Conservation (phyloP, 129 eudicot species). For the Kitagawia praeruptora region DNA sequence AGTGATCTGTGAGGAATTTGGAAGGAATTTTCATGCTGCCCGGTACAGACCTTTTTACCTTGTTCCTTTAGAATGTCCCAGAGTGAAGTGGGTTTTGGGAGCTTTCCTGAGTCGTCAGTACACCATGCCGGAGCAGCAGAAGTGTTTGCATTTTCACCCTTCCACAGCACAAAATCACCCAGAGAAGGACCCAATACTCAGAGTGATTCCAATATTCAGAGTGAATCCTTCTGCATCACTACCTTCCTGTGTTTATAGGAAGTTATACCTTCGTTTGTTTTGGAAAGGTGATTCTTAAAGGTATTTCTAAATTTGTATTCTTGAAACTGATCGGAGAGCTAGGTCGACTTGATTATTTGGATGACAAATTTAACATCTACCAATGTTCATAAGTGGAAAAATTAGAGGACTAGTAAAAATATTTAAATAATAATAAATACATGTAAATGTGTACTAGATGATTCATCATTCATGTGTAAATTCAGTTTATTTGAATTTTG, state of each 20-base stretch:
- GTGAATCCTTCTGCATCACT: background rate
- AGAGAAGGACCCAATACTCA: no score
- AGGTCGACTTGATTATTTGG: background rate
- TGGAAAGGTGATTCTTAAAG: background rate
- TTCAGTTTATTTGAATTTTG: no score
- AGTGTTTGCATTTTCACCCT: slow-evolving; percentile 31
- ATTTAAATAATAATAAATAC: no score
- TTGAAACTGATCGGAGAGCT: background rate
- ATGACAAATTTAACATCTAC: background rate
- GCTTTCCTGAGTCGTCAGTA: slow-evolving; percentile 62
- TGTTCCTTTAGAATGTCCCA: slow-evolving; percentile 91
- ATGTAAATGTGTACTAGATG: no score
- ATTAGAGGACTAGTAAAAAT: background rate
- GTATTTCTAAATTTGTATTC: background rate
- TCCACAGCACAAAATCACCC: no score
- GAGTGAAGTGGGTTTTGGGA: slow-evolving; percentile 43
- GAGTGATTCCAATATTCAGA: background rate
- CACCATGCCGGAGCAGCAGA: slow-evolving; percentile 95
- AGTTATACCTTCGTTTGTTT: background rate
- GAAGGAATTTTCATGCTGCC: slow-evolving; percentile 22
- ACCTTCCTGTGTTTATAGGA: slow-evolving; percentile 31
- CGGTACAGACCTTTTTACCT: slow-evolving; percentile 45
- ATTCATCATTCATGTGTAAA: no score
- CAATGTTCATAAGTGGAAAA: background rate
- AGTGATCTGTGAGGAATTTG: slow-evolving; percentile 44